A percentile compares a stretch with the other conserved stretches of the same genome.
Evolutionary conservation across 129 eudicot species (phyloP).

Genomic region (Flaveria linearis): DNA sequence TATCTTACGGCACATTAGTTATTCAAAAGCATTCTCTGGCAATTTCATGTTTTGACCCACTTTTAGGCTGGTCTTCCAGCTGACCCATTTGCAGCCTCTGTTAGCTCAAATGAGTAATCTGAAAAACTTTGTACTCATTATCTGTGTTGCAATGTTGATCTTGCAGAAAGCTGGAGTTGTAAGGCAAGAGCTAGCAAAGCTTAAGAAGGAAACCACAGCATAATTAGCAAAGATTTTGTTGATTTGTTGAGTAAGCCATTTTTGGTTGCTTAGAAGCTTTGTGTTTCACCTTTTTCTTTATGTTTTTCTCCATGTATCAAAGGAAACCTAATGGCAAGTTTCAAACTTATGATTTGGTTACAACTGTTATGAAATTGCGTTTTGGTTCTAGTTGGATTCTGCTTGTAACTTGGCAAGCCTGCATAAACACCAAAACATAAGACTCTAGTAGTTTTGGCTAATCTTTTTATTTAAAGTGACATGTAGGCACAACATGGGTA

Average conservation of each 20-base stretch:
- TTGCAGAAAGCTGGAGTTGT: slow-evolving; percentile 62
- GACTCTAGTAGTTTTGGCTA: too few relatives aligned
- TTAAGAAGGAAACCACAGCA: slow-evolving; percentile 51
- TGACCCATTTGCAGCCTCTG: background rate
- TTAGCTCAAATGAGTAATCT: background rate
- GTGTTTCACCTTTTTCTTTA: slow-evolving; percentile 1
- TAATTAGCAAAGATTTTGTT: slow-evolving; percentile 30
- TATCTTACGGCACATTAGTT: background rate
- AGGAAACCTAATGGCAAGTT: slow-evolving; percentile 6
- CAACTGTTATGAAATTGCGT: slow-evolving; percentile 2
- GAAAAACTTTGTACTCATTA: background rate
- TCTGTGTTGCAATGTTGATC: background rate
- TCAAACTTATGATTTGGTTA: slow-evolving; percentile 12
- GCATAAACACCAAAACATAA: too few relatives aligned
- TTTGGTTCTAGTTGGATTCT: background rate
- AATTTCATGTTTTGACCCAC: background rate
- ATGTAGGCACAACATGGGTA: too few relatives aligned
- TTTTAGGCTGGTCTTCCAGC: background rate
- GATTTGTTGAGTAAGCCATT: slow-evolving; percentile 21
- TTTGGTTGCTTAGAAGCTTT: slow-evolving; percentile 38
- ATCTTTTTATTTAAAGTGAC: too few relatives aligned
- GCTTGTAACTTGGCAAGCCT: background rate
- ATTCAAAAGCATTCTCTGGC: background rate
- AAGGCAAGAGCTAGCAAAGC: slow-evolving; percentile 54
- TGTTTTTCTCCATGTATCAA: slow-evolving; percentile 22